phyloP scores from a whole-genome alignment of 106 monocot species.

The Cymbidium sinense region DNA sequence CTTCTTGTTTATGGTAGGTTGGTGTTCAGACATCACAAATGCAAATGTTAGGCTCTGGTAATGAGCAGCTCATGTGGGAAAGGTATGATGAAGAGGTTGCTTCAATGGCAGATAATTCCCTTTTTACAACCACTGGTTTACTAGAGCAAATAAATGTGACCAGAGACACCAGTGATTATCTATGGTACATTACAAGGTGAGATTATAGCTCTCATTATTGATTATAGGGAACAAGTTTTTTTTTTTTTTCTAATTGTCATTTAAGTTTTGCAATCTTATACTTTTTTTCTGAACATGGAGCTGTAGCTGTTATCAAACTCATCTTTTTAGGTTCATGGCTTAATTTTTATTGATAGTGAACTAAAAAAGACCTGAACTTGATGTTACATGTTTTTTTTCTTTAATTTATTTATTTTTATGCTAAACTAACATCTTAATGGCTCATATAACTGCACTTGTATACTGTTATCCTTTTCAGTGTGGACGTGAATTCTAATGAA shows the following conservation, averaged over 20 bases:
- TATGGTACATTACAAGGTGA: conserved; percentile 96
- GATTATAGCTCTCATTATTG: neutral
- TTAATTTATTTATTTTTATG: neutral
- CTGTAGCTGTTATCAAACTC: neutral
- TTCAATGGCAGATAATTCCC: conserved; percentile 49
- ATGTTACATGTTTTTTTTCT: neutral
- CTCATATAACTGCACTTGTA: neutral
- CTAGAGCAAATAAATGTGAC: conserved; percentile 97
- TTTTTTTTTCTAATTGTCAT: neutral
- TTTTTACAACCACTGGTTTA: conserved; percentile 61
- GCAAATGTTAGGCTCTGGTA: conserved; percentile 62
- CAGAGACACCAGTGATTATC: conserved; percentile 85
- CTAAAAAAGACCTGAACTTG: neutral
- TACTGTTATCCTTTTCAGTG: conserved; percentile 37
- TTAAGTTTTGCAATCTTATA: neutral
- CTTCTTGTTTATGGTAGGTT: conserved; percentile 33
- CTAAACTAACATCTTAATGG: neutral
- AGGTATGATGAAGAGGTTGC: conserved; percentile 85
- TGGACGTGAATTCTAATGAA: conserved; percentile 71
- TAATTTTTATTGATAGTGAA: neutral
- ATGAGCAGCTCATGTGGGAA: conserved; percentile 68
- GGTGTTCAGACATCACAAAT: conserved; percentile 88
- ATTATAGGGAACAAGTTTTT: neutral
- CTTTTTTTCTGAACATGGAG: neutral
- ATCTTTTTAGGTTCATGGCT: neutral